Conservation (phyloP, 371 early-diverging fungal genomes). For the Dentiscutata heterogama region DNA sequence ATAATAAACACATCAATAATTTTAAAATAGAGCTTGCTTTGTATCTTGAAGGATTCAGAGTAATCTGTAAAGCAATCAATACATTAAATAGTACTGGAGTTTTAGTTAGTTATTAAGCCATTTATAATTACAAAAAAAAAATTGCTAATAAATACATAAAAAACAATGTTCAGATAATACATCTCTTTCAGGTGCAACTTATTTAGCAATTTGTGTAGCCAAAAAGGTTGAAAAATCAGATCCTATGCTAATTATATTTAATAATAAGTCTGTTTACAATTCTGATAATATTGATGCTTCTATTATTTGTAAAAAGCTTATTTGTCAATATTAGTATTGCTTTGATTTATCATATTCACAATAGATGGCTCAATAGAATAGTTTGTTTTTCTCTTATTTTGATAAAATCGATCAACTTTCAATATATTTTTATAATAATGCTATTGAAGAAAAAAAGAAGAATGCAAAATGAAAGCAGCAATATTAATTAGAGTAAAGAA, state of each 20-base stretch:
- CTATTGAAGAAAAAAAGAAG: too few relatives aligned
- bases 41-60: background rate
- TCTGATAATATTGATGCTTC: conserved; percentile 1
- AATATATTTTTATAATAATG: background rate
- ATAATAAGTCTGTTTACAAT: background rate
- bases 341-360: background rate
- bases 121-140: conserved; percentile 19
- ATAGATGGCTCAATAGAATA: background rate
- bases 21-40: conserved; percentile 12
- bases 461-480: too few relatives aligned
- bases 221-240: background rate
- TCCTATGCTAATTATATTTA: background rate
- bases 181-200: background rate
- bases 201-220: background rate
- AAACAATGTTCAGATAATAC: background rate
- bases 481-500: too few relatives aligned
- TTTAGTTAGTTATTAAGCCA: background rate
- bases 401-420: background rate
- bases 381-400: background rate
- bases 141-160: too few relatives aligned
- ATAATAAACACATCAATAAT: background rate
- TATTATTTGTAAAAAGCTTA: conserved; percentile 3
- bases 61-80: conserved; percentile 12
- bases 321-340: background rate
- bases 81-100: background rate